Conservation (phyloP, 805 yeast genomes). For the Metschnikowia anglica region DNA sequence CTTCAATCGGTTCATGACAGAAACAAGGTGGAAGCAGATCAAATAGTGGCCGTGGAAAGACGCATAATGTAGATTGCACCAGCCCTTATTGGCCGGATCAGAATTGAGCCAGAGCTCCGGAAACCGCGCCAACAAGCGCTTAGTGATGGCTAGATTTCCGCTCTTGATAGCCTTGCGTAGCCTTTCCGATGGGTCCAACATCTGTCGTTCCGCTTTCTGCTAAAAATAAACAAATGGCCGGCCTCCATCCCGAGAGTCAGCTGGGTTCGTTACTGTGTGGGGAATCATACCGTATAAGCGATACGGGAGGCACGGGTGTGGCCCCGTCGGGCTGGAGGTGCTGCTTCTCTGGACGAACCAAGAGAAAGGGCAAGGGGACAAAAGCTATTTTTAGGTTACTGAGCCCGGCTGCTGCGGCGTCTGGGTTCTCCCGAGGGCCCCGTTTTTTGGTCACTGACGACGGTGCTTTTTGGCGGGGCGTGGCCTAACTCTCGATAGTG, state of each 20-base stretch:
- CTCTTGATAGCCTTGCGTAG: constrained; percentile 65
- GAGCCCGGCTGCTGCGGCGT: no score
- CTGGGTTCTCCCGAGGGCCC: no score
- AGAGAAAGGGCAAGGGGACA: background rate
- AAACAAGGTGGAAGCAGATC: constrained; percentile 58
- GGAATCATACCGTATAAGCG: no score
- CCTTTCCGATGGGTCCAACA: constrained; percentile 63
- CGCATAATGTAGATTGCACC: constrained; percentile 83
- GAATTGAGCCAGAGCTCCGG: constrained; percentile 70
- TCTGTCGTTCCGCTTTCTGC: no score
- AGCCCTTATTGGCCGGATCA: constrained; percentile 65
- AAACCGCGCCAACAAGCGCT: constrained; percentile 61
- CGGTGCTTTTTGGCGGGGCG: no score
- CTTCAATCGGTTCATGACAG: constrained; percentile 32
- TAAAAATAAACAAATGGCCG: no score
- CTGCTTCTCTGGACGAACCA: no score
- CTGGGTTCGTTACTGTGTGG: no score
- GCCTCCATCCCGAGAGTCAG: no score
- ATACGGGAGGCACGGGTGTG: background rate
- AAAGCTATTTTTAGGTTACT: background rate
- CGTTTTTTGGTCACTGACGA: no score
- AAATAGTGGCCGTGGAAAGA: constrained; percentile 70
- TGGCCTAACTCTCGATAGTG: no score
- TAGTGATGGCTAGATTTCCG: constrained; percentile 63
- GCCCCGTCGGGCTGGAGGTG: no score